Conservation (phyloP, 2,329 filamentous ascomycete species). For the Zasmidium citrigriseum region DNA sequence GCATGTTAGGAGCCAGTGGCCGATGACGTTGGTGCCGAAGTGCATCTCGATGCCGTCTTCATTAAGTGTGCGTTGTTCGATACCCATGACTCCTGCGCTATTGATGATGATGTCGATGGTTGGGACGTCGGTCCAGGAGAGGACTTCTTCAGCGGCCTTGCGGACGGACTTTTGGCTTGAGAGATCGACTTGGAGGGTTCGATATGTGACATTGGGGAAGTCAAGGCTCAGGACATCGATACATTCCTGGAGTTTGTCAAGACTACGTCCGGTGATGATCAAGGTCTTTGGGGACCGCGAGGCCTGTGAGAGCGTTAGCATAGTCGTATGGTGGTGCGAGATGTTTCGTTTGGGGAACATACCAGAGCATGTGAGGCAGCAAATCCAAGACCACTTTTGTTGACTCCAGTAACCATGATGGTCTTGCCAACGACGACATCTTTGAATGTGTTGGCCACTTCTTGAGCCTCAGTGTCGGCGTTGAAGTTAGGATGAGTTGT, state of each 20-base stretch:
- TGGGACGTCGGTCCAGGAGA: conserved; percentile 38
- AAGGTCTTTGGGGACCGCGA: conserved; percentile 32
- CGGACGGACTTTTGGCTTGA: conserved; percentile 40
- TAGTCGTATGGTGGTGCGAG: background rate
- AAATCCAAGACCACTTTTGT: conserved; percentile 39
- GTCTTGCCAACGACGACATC: conserved; percentile 40
- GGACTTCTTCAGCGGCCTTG: conserved; percentile 38
- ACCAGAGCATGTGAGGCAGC: conserved; percentile 40
- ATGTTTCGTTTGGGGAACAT: conserved; percentile 17
- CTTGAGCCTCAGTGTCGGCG: conserved; percentile 38
- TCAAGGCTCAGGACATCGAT: conserved; percentile 32
- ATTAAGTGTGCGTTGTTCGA: conserved; percentile 38
- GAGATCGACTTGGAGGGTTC: conserved; percentile 42
- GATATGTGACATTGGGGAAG: conserved; percentile 34
- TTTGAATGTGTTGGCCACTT: conserved; percentile 42
- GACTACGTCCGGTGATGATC: conserved; percentile 39
- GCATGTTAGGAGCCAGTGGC: conserved; percentile 2
- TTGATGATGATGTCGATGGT: conserved; percentile 47
- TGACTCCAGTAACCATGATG: conserved; percentile 37
- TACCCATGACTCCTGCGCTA: conserved; percentile 49
- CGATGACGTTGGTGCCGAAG: conserved; percentile 4
- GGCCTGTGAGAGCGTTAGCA: background rate
- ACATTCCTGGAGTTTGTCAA: conserved; percentile 34
- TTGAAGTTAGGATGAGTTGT: conserved; percentile 4
- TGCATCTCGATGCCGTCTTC: conserved; percentile 32